Percentiles rank a stretch among this genome's conserved stretches.
Evolutionary conservation across 2,329 filamentous ascomycete species (phyloP).

Genomic region (Xylaria polymorpha): DNA sequence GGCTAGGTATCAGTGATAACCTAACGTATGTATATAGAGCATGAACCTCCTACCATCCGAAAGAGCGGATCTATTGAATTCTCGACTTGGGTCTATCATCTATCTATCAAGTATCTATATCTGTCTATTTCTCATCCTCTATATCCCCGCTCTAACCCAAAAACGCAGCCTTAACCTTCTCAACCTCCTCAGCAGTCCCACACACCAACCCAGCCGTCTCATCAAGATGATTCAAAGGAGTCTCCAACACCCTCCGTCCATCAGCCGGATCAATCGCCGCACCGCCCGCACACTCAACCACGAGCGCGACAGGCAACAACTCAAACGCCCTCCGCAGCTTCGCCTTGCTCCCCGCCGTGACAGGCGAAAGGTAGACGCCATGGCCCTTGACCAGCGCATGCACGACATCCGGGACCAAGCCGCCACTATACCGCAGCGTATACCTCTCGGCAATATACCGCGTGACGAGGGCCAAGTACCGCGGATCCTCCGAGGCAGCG

Average conservation of each 20-base stretch:
- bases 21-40: background rate
- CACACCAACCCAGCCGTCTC: constrained; percentile 64
- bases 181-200: constrained; percentile 53
- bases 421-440: constrained; percentile 70
- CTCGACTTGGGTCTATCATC: background rate
- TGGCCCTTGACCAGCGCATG: constrained; percentile 71
- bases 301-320: constrained; percentile 67
- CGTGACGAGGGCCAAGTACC: constrained; percentile 62
- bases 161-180: constrained; percentile 18
- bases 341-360: constrained; percentile 61
- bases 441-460: constrained; percentile 65
- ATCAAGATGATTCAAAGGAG: constrained; percentile 55
- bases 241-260: constrained; percentile 57
- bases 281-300: constrained; percentile 70
- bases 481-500: constrained; percentile 61
- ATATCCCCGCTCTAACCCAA: constrained; percentile 10
- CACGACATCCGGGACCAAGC: constrained; percentile 70
- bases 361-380: constrained; percentile 69
- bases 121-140: background rate
- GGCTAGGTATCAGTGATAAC: background rate
- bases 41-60: background rate
- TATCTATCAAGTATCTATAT: background rate
- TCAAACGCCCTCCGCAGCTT: constrained; percentile 71
- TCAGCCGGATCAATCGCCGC: constrained; percentile 62
- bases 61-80: background rate